These are phyloP conservation scores for Anethum foeniculum DNA, from an alignment of 140 eudicot genomes.

Conservation along the genomic window DNA sequence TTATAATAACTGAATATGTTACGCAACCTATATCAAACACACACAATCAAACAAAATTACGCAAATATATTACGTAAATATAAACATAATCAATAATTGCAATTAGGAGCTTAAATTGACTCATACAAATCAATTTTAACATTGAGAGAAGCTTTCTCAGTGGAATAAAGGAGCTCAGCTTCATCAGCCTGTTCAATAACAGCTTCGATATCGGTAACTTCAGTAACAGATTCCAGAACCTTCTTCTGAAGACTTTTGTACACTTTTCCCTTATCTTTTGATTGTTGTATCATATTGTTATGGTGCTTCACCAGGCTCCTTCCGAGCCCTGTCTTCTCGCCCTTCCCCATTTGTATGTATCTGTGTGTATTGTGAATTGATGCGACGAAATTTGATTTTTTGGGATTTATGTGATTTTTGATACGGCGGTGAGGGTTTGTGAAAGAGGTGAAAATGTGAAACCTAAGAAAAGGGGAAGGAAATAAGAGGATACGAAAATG, in stretches of 20 bases:
- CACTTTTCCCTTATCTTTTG: conserved; percentile 64
- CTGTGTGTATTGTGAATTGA: neutral
- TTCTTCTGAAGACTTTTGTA: conserved; percentile 66
- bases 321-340: conserved; percentile 64
- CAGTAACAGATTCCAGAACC: conserved; percentile 79
- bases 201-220: conserved; percentile 80
- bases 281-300: conserved; percentile 69
- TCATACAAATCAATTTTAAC: conserved; percentile 54
- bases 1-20: no score
- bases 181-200: conserved; percentile 82
- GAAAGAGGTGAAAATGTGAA: neutral
- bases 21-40: neutral
- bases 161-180: conserved; percentile 49
- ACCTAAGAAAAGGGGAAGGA: neutral
- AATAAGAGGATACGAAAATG: neutral
- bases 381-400: neutral
- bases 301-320: conserved; percentile 84
- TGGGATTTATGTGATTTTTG: neutral
- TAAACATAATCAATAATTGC: neutral
- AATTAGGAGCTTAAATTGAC: neutral
- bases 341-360: conserved; percentile 47
- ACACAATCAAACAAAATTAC: neutral
- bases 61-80: neutral
- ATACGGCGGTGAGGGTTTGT: conserved; percentile 2
- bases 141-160: conserved; percentile 35